Conservation (phyloP, 768 basidiomycete genomes). For the Cubamyces sp. region DNA sequence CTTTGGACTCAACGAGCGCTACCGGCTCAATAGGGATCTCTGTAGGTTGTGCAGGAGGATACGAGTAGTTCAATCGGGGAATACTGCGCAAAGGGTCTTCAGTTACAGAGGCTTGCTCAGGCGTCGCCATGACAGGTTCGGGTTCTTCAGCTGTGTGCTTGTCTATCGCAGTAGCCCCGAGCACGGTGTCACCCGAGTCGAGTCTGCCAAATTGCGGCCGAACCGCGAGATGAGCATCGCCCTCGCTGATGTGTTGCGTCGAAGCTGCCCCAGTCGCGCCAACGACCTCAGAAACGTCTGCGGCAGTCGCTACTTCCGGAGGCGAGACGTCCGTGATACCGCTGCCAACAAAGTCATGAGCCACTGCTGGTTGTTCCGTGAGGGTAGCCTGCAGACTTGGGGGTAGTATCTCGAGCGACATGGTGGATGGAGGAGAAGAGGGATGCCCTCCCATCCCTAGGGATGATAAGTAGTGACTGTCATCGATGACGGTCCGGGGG, state of each 20-base stretch:
- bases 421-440: not conserved
- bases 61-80: not conserved
- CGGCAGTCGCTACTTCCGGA: not conserved
- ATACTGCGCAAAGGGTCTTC: not conserved
- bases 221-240: slow-evolving; percentile 3
- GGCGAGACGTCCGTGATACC: no score
- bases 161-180: not conserved
- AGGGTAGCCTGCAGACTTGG: not conserved
- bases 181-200: slow-evolving; percentile 6
- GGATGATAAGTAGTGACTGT: not conserved
- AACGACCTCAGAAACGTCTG: not conserved
- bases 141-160: not conserved
- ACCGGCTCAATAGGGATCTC: not conserved
- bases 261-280: slow-evolving; percentile 8
- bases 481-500: not conserved
- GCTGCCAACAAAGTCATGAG: not conserved
- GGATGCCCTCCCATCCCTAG: not conserved
- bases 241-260: not conserved
- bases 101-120: not conserved
- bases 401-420: not conserved
- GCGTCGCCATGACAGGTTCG: not conserved
- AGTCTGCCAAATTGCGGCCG: slow-evolving; percentile 14
- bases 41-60: not conserved
- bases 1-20: slow-evolving; percentile 14
- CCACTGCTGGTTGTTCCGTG: not conserved